Conservation (phyloP, 805 yeast species). For the Sugiyamaella floridensis region DNA sequence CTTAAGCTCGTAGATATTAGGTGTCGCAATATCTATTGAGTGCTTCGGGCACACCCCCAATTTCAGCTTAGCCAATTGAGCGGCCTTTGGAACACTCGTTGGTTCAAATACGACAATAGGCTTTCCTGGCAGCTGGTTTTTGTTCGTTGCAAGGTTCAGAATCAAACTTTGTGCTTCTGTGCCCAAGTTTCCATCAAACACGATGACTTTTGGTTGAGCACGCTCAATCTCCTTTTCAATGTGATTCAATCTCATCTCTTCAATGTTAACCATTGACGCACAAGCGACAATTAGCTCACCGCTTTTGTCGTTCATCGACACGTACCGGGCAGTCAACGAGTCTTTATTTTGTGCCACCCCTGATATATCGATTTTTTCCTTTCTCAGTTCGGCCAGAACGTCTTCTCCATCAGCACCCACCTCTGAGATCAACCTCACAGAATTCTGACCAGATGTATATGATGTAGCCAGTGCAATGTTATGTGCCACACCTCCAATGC, state of each 20-base stretch:
- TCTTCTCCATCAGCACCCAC: slow-evolving; percentile 49
- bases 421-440: slow-evolving; percentile 45
- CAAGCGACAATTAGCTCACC: slow-evolving; percentile 71
- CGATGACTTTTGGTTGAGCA: slow-evolving; percentile 43
- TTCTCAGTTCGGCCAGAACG: slow-evolving; percentile 24
- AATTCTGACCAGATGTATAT: slow-evolving; percentile 25
- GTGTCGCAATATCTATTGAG: slow-evolving; percentile 46
- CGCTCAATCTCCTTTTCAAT: slow-evolving; percentile 37
- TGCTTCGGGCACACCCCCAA: slow-evolving; percentile 41
- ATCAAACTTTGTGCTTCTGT: not conserved
- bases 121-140: slow-evolving; percentile 27
- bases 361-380: slow-evolving; percentile 24
- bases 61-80: slow-evolving; percentile 34
- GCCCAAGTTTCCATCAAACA: slow-evolving; percentile 66
- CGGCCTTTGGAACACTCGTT: slow-evolving; percentile 62
- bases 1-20: slow-evolving; percentile 58
- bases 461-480: slow-evolving; percentile 65
- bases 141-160: slow-evolving; percentile 23
- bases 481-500: slow-evolving; percentile 81
- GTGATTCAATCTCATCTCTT: slow-evolving; percentile 40
- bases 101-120: slow-evolving; percentile 59
- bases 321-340: slow-evolving; percentile 59
- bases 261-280: slow-evolving; percentile 76
- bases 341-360: slow-evolving; percentile 35
- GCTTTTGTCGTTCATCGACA: slow-evolving; percentile 51